Evolutionary conservation across 345 rosid species (phyloP), one percentile per base, ranked within the genome.

Genomic region (Syzygium aqueum): DNA sequence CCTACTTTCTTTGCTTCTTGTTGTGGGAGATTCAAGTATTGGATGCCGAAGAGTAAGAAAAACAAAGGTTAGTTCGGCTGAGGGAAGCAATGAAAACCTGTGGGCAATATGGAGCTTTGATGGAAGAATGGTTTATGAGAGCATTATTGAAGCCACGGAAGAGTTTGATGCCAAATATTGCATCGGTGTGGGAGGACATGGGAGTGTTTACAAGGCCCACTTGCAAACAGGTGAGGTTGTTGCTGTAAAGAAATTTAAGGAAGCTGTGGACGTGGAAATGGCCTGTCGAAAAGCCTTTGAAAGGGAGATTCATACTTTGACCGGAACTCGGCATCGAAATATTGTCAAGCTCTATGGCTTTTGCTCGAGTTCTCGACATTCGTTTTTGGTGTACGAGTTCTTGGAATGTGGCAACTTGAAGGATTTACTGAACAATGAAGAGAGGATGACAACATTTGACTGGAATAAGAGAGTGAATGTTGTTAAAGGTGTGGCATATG

Each of bases 151-250:
- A 52, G 86, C 92, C 12, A 89, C 90, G 3, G 65, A 84, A 7
- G 82, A 61, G 49, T 89, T 90, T 43, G 80, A 88, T 17, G 49
- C 25, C 21, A 46, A 13, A 57, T 84, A 86, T 51, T 91, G 91
- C 87, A 88, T 89, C 30, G 91, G 91, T 9, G 27, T 49, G 52
- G 92, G 92, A 2, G 87, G 88, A 53, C 61, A 37, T 7, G 92
- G 87, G n/a, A 53, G 87, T 21, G 90, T 89, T 10, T 89, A 89
- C 89, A 89, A 43, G 77, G 91, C 86, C 16, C 33, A 22, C 11
- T 11, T 11, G 28, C 85, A 43, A 27, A 43, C 33, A 23, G 30
- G 65, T 27, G 65, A 25, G 8, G 25, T 1, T 22, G 14, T 33
- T 23, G n/a, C 6, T 21, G 59, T 49, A 13, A 30, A 43, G 46